phyloP scores from a whole-genome alignment of 495 filamentous ascomycete genomes.

The Hypoxylon lenormandii region DNA sequence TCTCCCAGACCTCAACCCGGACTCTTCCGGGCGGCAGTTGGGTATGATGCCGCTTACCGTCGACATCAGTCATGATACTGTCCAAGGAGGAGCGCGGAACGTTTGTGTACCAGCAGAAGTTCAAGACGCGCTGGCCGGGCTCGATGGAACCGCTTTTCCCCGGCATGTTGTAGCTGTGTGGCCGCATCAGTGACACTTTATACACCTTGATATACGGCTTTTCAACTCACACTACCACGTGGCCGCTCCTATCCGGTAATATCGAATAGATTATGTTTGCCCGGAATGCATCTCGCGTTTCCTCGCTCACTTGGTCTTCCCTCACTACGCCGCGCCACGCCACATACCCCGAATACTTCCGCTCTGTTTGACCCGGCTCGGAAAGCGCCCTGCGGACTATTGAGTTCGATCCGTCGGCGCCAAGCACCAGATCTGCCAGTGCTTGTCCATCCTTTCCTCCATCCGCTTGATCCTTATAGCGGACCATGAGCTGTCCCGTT shows the following conservation, averaged over 20 bases:
- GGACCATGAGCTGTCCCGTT: no score
- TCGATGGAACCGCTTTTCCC: constrained; percentile 58
- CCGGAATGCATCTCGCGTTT: constrained; percentile 9
- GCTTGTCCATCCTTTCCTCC: no score
- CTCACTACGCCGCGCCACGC: not conserved
- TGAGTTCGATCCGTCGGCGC: no score
- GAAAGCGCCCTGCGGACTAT: no score
- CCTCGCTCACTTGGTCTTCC: not conserved
- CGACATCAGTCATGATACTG: constrained; percentile 61
- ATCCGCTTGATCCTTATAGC: no score
- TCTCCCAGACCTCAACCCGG: constrained; percentile 52
- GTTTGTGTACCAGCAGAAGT: constrained; percentile 67
- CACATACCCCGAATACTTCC: no score
- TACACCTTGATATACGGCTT: not conserved
- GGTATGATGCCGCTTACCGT: constrained; percentile 56
- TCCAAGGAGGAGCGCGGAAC: constrained; percentile 55
- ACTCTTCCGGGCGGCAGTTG: constrained; percentile 61
- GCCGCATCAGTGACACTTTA: not conserved
- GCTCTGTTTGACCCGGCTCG: no score
- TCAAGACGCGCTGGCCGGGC: constrained; percentile 59
- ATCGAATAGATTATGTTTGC: constrained; percentile 7
- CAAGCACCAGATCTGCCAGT: no score
- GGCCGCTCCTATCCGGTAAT: constrained; percentile 9
- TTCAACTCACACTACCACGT: constrained; percentile 8
- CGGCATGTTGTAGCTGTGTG: constrained; percentile 60